Percentiles rank a stretch among this genome's conserved stretches.
Conservation (phyloP, 2,329 filamentous ascomycete species). For the Akanthomyces lecanii region DNA sequence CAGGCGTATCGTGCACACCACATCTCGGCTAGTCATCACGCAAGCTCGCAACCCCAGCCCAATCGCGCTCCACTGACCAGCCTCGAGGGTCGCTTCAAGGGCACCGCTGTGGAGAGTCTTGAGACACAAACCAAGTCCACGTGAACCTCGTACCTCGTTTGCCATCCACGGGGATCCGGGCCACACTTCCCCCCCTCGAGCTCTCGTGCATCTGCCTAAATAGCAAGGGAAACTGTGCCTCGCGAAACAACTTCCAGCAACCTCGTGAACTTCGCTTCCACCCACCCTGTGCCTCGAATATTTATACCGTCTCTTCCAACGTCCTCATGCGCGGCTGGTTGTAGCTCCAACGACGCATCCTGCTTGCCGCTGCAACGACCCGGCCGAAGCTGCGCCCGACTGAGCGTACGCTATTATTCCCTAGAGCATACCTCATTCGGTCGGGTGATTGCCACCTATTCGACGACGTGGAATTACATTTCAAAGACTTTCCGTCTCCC, state of each 20-base stretch:
- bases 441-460: background rate
- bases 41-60: background rate
- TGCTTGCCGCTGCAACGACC: background rate
- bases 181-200: conserved; percentile 6
- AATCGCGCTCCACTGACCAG: background rate
- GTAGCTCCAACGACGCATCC: background rate
- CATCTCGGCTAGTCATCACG: background rate
- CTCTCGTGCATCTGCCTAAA: background rate
- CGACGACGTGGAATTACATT: background rate
- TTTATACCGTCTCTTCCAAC: background rate
- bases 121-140: conserved; percentile 12
- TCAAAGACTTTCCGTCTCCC: background rate
- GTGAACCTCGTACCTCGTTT: conserved; percentile 10
- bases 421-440: background rate
- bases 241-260: background rate
- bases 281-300: background rate
- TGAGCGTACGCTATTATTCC: background rate
- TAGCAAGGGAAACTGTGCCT: background rate
- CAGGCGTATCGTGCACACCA: background rate
- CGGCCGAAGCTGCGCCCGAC: background rate
- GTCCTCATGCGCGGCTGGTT: background rate
- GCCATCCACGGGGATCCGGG: background rate
- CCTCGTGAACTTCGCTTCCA: background rate
- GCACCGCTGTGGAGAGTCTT: conserved; percentile 11
- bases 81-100: background rate